Evolutionary conservation across 176 grass and related monocot genomes (phyloP).

Genomic region (Puccinellia tenuiflora): DNA sequence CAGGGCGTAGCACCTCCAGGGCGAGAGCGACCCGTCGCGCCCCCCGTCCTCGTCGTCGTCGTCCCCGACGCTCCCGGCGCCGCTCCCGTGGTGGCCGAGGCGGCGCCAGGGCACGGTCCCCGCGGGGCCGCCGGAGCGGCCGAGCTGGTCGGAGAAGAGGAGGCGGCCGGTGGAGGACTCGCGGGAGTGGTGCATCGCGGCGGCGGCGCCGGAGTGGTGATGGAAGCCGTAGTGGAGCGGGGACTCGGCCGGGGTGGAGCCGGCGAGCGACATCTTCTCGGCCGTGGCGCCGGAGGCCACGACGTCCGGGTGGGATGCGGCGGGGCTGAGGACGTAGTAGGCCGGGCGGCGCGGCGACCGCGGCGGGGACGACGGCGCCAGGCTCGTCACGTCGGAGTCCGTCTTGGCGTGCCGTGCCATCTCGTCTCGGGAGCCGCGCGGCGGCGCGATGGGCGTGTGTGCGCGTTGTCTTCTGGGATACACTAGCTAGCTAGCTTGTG

Average conservation of each 20-base stretch:
- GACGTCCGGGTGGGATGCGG: constrained; percentile 55
- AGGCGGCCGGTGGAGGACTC: constrained; percentile 79
- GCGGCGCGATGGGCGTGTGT: constrained; percentile 24
- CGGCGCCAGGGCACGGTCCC: constrained; percentile 42
- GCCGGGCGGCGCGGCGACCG: constrained; percentile 63
- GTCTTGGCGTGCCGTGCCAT: constrained; percentile 87
- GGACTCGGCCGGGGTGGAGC: constrained; percentile 70
- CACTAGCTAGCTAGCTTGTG: not conserved
- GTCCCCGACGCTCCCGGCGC: constrained; percentile 18
- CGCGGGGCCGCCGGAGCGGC: constrained; percentile 15
- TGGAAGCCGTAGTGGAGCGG: constrained; percentile 65
- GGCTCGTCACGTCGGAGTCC: constrained; percentile 91
- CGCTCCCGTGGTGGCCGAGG: constrained; percentile 35
- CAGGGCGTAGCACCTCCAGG: constrained; percentile 59
- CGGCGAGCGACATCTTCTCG: constrained; percentile 70
- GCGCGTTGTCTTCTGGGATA: not conserved
- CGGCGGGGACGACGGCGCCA: constrained; percentile 83
- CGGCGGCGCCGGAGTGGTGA: constrained; percentile 13
- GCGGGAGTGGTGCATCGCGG: constrained; percentile 72
- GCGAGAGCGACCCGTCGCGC: not conserved
- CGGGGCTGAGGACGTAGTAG: constrained; percentile 94
- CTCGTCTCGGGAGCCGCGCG: constrained; percentile 26
- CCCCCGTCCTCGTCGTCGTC: constrained; percentile 13
- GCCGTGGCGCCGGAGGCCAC: constrained; percentile 15
- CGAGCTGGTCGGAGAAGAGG: constrained; percentile 61